Evolutionary conservation across 2,329 filamentous ascomycete genomes (phyloP).

Genomic region (Aspergillus neotritici): DNA sequence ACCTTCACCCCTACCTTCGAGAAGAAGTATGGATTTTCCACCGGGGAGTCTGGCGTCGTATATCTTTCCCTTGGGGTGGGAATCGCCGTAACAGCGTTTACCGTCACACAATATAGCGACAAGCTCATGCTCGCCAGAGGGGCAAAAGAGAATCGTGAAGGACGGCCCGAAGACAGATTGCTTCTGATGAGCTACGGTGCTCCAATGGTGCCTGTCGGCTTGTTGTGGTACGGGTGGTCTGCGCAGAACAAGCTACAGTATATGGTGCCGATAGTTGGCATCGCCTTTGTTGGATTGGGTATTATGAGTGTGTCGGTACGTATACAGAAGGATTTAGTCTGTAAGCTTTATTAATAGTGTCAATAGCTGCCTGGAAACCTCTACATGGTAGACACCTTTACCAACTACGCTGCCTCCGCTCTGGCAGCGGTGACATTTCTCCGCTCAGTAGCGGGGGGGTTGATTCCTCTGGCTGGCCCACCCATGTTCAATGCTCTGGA

Average conservation of each 20-base stretch:
- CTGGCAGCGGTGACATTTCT: slow-evolving; percentile 51
- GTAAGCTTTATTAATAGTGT: no score
- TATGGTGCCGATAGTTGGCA: slow-evolving; percentile 56
- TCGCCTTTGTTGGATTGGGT: slow-evolving; percentile 49
- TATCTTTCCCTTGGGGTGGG: slow-evolving; percentile 46
- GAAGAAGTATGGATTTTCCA: slow-evolving; percentile 7
- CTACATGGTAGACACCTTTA: slow-evolving; percentile 56
- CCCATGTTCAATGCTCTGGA: slow-evolving; percentile 4
- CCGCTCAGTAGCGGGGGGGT: slow-evolving; percentile 38
- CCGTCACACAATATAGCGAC: slow-evolving; percentile 31
- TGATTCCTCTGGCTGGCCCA: slow-evolving; percentile 3
- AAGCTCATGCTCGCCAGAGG: slow-evolving; percentile 20
- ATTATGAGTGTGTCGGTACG: slow-evolving; percentile 48
- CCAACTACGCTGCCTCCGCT: slow-evolving; percentile 43
- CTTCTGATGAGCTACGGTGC: slow-evolving; percentile 51
- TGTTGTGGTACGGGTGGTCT: slow-evolving; percentile 55
- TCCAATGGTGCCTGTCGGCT: slow-evolving; percentile 49
- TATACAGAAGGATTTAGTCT: slow-evolving; percentile 39
- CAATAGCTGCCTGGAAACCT: slow-evolving; percentile 15
- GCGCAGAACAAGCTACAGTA: slow-evolving; percentile 48
- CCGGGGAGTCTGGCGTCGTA: slow-evolving; percentile 24
- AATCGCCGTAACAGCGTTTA: slow-evolving; percentile 26
- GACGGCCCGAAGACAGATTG: slow-evolving; percentile 44
- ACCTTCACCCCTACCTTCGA: slow-evolving; percentile 8
- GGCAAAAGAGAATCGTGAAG: slow-evolving; percentile 33